phyloP scores from a whole-genome alignment of 2,329 filamentous ascomycete genomes.

The Xylaria sp. region DNA sequence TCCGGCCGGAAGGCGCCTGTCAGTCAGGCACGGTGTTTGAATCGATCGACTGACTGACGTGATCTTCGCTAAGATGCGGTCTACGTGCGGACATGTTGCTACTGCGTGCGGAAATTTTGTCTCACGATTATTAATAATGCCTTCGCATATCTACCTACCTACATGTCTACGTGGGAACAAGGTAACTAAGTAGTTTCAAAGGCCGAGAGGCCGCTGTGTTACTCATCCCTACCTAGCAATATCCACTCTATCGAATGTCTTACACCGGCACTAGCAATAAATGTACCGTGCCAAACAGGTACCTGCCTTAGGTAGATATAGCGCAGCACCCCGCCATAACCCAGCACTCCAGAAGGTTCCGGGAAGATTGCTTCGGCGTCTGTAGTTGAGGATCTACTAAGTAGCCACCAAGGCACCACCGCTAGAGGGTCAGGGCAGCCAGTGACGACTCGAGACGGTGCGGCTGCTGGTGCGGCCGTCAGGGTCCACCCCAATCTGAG shows the following conservation, averaged over 20 bases:
- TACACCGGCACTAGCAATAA: neutral
- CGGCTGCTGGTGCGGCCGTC: conserved; percentile 14
- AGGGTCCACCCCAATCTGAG: conserved; percentile 27
- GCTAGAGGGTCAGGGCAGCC: conserved; percentile 17
- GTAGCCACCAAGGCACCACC: neutral
- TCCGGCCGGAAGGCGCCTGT: conserved; percentile 16
- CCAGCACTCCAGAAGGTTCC: conserved; percentile 14
- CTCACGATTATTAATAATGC: conserved; percentile 1
- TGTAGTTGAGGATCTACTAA: conserved; percentile 10
- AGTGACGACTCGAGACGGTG: conserved; percentile 12
- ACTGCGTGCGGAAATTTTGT: neutral
- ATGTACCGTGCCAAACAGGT: neutral
- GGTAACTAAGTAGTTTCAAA: neutral
- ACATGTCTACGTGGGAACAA: neutral
- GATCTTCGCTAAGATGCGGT: conserved; percentile 3
- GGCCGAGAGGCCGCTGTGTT: conserved; percentile 2
- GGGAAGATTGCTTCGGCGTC: neutral
- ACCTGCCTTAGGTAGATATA: conserved; percentile 2
- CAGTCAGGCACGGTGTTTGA: neutral
- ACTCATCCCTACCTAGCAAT: neutral
- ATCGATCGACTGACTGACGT: conserved; percentile 20
- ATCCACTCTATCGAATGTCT: neutral
- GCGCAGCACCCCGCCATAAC: conserved; percentile 12
- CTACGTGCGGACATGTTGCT: neutral
- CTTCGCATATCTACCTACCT: neutral